These are phyloP conservation scores for Gnaphalium uliginosum DNA, from an alignment of 129 eudicot species.

Conservation along the genomic window DNA sequence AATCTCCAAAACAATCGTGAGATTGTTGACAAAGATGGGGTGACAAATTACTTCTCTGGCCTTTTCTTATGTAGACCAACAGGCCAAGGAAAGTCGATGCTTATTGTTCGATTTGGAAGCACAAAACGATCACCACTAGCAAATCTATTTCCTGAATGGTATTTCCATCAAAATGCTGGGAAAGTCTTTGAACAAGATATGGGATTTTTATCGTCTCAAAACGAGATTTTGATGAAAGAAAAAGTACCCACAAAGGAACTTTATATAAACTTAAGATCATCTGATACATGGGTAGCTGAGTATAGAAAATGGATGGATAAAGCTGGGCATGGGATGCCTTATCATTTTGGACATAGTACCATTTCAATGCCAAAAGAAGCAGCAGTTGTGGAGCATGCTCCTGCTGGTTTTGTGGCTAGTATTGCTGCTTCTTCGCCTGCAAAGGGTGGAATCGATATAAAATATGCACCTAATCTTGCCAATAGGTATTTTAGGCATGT, in stretches of 20 bases:
- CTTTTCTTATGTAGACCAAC: conserved; percentile 86
- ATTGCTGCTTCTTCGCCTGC: conserved; percentile 89
- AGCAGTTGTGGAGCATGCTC: conserved; percentile 96
- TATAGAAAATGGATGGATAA: conserved; percentile 98
- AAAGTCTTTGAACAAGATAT: conserved; percentile 97
- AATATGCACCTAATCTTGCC: conserved; percentile 73
- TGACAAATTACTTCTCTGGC: conserved; percentile 64
- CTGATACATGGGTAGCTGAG: conserved; percentile 88
- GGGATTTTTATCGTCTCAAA: conserved; percentile 87
- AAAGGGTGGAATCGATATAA: conserved; percentile 75
- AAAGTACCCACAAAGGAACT: conserved; percentile 71
- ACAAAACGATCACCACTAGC: conserved; percentile 63
- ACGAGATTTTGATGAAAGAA: conserved; percentile 70
- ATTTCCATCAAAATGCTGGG: conserved; percentile 85
- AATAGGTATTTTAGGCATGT: conserved; percentile 85
- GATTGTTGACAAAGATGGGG: conserved; percentile 66
- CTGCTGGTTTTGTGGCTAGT: conserved; percentile 73
- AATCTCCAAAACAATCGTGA: conserved; percentile 79
- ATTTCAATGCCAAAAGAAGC: conserved; percentile 65
- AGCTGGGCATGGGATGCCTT: conserved; percentile 99
- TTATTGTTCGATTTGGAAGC: conserved; percentile 82
- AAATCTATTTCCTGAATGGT: conserved; percentile 74
- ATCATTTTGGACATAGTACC: conserved; percentile 78
- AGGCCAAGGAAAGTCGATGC: conserved; percentile 93
- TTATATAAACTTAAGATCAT: conserved; percentile 73